Base-by-base conservation (phyloP, 768 basidiomycete genomes). In the Tricholoma matsutake region DNA sequence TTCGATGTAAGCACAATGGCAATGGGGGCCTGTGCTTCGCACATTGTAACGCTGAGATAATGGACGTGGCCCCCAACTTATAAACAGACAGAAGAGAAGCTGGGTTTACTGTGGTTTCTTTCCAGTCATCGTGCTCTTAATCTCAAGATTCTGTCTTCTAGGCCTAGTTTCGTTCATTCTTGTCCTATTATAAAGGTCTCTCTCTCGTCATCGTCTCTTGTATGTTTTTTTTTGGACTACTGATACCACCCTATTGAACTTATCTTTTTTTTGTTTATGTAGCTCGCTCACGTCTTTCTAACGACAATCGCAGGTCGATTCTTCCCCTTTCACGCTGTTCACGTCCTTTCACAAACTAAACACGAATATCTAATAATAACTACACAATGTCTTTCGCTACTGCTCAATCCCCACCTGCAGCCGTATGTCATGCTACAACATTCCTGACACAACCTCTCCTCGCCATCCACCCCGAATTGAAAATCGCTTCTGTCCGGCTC, bases 401-500 rank as follows among this genome's bases (percentile, higher is more conserved):
- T 16, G 20, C 43, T 35, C 43, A 47, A 25, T 32, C 56, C 9
- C 47, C 56, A 8, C 56, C 56, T 22, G 25, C 41, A 34, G 16
- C 41, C 31, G 34, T 57, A 18, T 31, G 29, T 5, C 56, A 57
- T 60, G 73, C 75, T 34, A 67, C 76, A 60, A 65, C 62, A 52
- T 79, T 78, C 67, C 65, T 80, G 29, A 77, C 75, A 3, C 70
- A 73, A 10, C 76, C 79, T 28, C 68, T 80, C 39, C 52, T 73
- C 41, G 58, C 71, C 10, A 64, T 68, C 39, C 63, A 72, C 55
- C 35, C 71, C 18, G 56, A 70, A 5, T 55, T 62, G 34, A 67
- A 66, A 56, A 63, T 76, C 59, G 41, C 64, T 16, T 60, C 65
- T 37, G 60, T 78, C 32, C 68, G 73, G 60, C 51, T 66, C 28